Base-by-base conservation (phyloP, 2,329 filamentous ascomycete genomes). In the Scopulariopsis brevicaulis region DNA sequence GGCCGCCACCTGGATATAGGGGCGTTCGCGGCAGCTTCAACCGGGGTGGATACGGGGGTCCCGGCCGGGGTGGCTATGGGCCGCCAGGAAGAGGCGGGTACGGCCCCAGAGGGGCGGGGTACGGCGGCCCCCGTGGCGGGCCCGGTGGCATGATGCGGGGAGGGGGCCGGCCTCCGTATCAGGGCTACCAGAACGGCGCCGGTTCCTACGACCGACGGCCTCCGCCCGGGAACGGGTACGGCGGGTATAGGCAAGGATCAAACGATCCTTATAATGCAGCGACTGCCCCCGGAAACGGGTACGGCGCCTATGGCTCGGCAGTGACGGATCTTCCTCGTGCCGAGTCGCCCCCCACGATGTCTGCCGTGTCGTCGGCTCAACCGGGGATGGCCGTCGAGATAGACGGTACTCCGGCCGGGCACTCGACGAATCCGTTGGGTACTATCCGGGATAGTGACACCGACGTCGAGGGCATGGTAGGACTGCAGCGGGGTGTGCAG, bases 401-500 rank as follows among this genome's bases (percentile, higher is more conserved):
- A 89, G 86, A 92, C 68, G 84, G 86, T 37, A 78, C 76, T 57
- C 77, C 79, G n/a, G 68, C 70, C 58, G 72, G 70, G 32, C 61
- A 73, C 15, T 40, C 46, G 8, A 22, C 20, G 22, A 32, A 43
- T 34, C 46, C 50, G 4, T 7, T 34, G 2, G 73, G 73, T 55
- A 70, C 72, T 40, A 68, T 82, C 20, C 74, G 78, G 54, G 85
- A 89, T 57, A 87, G 81, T 63, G 86, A 91, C 65, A 79, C 78
- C 1, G 87, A 90, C 68, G 84, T 90, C 58, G 82, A 82, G 58
- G 87, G 86, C 56, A 88, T 90, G 85, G 78, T 90, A 37, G 83
- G 82, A 34, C 71, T 90, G 59, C 87, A 90, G 66, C 85, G 88
- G 63, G 71, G 77, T 54, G 71, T 56, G 56, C 25, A 15, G 4